Evolutionary conservation across 2,329 filamentous ascomycete genomes (phyloP).

Genomic region (Fusarium newnesense): DNA sequence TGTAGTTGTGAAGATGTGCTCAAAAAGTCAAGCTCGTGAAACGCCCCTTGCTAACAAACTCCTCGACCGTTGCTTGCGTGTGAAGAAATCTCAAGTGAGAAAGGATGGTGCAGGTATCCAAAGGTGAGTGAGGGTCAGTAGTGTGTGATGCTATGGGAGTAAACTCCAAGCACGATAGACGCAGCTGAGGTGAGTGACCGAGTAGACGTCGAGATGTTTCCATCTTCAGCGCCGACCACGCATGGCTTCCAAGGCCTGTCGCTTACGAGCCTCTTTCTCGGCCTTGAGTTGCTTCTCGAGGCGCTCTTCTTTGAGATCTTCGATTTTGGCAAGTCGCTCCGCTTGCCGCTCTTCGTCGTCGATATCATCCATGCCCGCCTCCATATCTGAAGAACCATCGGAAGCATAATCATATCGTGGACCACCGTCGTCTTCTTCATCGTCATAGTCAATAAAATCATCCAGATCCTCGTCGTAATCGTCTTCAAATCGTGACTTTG

Average conservation of each 20-base stretch:
- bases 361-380: conserved; percentile 78
- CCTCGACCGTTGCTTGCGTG: conserved; percentile 35
- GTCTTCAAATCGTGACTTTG: conserved; percentile 59
- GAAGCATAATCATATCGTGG: conserved; percentile 67
- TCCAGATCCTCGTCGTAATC: conserved; percentile 73
- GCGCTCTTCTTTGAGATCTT: conserved; percentile 73
- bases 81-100: conserved; percentile 4
- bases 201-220: not conserved
- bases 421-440: conserved; percentile 60
- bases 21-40: conserved; percentile 24
- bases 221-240: conserved; percentile 46
- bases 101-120: not conserved
- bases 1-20: not conserved
- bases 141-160: not conserved
- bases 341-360: conserved; percentile 76
- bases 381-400: conserved; percentile 80
- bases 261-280: conserved; percentile 69
- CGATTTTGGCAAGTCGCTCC: conserved; percentile 69
- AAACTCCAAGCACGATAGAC: not conserved
- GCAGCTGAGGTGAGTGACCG: not conserved
- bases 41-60: conserved; percentile 33
- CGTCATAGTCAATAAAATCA: conserved; percentile 71
- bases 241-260: conserved; percentile 52
- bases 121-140: not conserved
- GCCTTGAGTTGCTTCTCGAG: conserved; percentile 70